These are phyloP conservation scores for Suhomyces xylopsoci DNA, from an alignment of 805 yeast species.

Conservation along the genomic window DNA sequence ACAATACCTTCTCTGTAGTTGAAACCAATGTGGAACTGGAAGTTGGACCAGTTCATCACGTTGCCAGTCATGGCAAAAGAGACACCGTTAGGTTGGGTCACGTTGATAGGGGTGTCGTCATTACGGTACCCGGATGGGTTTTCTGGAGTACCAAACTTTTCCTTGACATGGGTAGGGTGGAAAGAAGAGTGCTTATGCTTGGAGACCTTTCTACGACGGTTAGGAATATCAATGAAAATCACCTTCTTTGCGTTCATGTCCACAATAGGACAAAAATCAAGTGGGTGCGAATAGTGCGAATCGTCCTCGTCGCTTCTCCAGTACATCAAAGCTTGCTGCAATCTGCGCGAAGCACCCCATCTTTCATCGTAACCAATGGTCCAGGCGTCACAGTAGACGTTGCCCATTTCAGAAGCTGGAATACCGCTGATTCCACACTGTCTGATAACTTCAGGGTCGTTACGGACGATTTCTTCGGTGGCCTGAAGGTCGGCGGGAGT, in stretches of 20 bases:
- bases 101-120: constrained; percentile 62
- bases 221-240: constrained; percentile 71
- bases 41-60: constrained; percentile 74
- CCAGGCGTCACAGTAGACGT: constrained; percentile 66
- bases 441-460: constrained; percentile 67
- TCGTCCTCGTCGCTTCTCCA: constrained; percentile 75
- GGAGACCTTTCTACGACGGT: constrained; percentile 68
- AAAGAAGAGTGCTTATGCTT: constrained; percentile 67
- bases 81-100: constrained; percentile 81
- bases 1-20: constrained; percentile 86
- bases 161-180: constrained; percentile 62
- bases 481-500: constrained; percentile 63
- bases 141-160: constrained; percentile 51
- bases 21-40: constrained; percentile 75
- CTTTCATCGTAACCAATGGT: constrained; percentile 71
- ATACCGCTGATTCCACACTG: constrained; percentile 72
- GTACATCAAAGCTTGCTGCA: constrained; percentile 79
- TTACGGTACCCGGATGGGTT: constrained; percentile 54
- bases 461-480: constrained; percentile 64
- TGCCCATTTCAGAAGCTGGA: constrained; percentile 58
- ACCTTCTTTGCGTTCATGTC: constrained; percentile 70
- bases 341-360: constrained; percentile 72
- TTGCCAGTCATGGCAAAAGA: constrained; percentile 70
- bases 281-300: constrained; percentile 70
- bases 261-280: constrained; percentile 79